A percentile compares a stretch with the other conserved stretches of the same genome.
Evolutionary conservation across 2,329 filamentous ascomycete species (phyloP).

Genomic region (Coniochaeta pulveracea): DNA sequence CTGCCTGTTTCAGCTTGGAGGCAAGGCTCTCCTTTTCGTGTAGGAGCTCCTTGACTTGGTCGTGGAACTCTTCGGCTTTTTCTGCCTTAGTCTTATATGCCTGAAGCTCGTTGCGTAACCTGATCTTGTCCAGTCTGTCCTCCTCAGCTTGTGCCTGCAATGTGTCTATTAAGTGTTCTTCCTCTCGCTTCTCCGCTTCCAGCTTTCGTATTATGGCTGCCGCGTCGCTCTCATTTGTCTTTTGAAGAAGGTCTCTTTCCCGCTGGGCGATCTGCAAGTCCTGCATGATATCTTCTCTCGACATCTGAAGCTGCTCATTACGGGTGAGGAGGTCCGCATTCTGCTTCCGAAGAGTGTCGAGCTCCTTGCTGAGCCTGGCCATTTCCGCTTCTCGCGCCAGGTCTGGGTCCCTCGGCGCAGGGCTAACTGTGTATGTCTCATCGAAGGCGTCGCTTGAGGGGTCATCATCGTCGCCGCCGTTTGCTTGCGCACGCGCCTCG

Average conservation of each 20-base stretch:
- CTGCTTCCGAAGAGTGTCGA: conserved; percentile 42
- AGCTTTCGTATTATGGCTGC: conserved; percentile 3
- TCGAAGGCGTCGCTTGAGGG: conserved; percentile 24
- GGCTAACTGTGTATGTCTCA: conserved; percentile 10
- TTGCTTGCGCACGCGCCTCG: conserved; percentile 5
- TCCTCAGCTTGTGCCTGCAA: conserved; percentile 57
- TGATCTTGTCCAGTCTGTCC: conserved; percentile 30
- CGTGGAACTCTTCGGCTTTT: conserved; percentile 39
- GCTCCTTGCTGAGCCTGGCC: conserved; percentile 35
- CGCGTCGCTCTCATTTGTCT: conserved; percentile 3
- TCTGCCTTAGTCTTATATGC: conserved; percentile 33
- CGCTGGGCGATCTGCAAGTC: conserved; percentile 39
- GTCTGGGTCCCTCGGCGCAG: conserved; percentile 37
- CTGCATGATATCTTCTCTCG: conserved; percentile 53
- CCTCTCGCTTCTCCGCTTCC: conserved; percentile 3
- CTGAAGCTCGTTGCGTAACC: conserved; percentile 35
- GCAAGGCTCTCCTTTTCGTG: conserved; percentile 23
- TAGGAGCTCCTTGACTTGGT: conserved; percentile 48
- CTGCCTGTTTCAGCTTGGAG: conserved; percentile 3
- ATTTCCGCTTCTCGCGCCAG: conserved; percentile 46
- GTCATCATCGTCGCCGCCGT: conserved; percentile 18
- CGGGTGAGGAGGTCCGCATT: conserved; percentile 48
- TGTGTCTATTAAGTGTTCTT: conserved; percentile 56
- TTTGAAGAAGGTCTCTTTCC: conserved; percentile 1
- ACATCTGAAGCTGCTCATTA: conserved; percentile 47